Evolutionary conservation across 257 asterid species (phyloP).

Genomic region (Scutellaria barbata): DNA sequence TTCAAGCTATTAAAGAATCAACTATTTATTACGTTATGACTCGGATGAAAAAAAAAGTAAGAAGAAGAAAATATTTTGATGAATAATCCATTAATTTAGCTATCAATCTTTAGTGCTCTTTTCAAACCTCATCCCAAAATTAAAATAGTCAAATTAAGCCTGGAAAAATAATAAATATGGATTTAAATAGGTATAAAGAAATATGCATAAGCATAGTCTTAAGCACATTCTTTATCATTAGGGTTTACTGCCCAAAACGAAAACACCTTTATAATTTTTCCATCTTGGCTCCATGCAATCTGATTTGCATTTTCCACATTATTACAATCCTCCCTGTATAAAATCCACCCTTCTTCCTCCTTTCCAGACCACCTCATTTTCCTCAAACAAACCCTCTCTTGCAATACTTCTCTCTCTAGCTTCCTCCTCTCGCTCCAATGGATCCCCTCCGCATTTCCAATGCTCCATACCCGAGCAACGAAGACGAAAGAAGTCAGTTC

Average conservation of each 20-base stretch:
- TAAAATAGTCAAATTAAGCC: not conserved
- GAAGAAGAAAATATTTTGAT: not conserved
- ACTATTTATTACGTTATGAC: not conserved
- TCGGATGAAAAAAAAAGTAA: not conserved
- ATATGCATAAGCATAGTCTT: conserved; percentile 20
- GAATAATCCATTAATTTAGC: not conserved
- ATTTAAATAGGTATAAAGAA: conserved; percentile 1
- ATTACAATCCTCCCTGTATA: conserved; percentile 12
- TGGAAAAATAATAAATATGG: not conserved
- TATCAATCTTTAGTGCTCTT: not conserved
- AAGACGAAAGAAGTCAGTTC: not conserved
- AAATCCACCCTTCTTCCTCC: not conserved
- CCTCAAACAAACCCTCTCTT: not conserved
- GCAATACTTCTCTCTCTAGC: not conserved
- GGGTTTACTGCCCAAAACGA: not conserved
- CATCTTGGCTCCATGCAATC: conserved; percentile 32
- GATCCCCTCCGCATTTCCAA: not conserved
- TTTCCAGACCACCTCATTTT: not conserved
- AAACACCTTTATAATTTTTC: conserved; percentile 21
- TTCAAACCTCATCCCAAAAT: not conserved
- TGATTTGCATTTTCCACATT: not conserved
- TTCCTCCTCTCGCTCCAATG: not conserved
- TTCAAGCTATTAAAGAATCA: not conserved
- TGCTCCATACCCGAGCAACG: not conserved
- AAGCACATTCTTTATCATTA: not conserved